Base-by-base conservation (phyloP, 768 basidiomycete species). In the Sistotremastrum niveocremeum region DNA sequence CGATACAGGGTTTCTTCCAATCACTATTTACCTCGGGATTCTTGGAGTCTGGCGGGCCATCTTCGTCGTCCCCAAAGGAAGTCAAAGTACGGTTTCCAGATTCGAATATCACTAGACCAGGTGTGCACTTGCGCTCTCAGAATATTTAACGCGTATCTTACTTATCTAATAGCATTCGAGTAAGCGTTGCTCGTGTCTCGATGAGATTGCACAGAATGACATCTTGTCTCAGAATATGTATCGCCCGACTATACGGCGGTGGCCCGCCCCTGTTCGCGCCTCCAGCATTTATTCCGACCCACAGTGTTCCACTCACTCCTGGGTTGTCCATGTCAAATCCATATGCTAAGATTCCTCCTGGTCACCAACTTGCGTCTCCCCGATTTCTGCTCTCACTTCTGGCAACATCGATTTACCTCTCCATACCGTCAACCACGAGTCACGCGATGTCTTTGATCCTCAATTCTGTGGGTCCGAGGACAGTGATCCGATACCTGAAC, bases 1-100 rank as follows among this genome's bases (percentile, higher is more conserved):
- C 49, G 42, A 35, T 53, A 1, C 55, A 85, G 81, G 90, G 84
- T 7, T 95, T 89, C 71, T 93, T 94, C 64, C 72, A 77, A 41
- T 80, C 85, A 33, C 73, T 95, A 20, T 95, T 94, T 62, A 86
- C 83, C 1, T 73, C 77, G 2, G 85, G 82, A 3, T 88, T 85
- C 55, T 62, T 69, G 32, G 87, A 88, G 55, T 79, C 82, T 1
- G 55, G 59, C 6, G 46, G 50, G 9, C 52, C 50, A 49, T 46
- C 45, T 51, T 49, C 45, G 49, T 52, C 47, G 49, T 42, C 41
- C n/a, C 57, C 68, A 3, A 75, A 80, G 44, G 72, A 79, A 49
- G 73, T 93, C 42, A 69, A 78, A 51, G 66, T 93, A 39, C 68
- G 70, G 39, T 83, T 91, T 51, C 81, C 89, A 56, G 90, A 93